Percentiles rank a stretch among this genome's conserved stretches.
These are phyloP conservation scores for Buxus sempervirens DNA, from an alignment of 164 flowering plant species.

Conservation along the genomic window DNA sequence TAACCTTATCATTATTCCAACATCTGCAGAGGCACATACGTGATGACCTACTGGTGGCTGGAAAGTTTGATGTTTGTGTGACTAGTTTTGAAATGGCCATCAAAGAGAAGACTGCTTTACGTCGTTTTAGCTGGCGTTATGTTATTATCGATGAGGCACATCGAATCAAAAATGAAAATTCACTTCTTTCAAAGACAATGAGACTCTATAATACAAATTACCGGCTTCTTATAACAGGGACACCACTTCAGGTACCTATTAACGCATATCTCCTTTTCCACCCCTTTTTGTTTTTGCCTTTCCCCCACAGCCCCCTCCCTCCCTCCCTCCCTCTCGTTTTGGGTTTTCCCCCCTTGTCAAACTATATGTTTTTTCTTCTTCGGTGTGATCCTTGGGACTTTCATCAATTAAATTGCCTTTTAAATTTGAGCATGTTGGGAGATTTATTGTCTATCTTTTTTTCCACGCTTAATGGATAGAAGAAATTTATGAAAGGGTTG, in stretches of 20 bases:
- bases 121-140: slow-evolving; percentile 99
- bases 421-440: too few species aligned
- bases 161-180: slow-evolving; percentile 97
- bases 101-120: slow-evolving; percentile 80
- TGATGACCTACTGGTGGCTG: slow-evolving; percentile 82
- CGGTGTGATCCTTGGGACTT: not conserved
- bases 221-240: slow-evolving; percentile 84
- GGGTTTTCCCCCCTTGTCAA: too few species aligned
- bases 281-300: too few species aligned
- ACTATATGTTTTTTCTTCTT: not conserved
- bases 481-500: too few species aligned
- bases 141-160: slow-evolving; percentile 99
- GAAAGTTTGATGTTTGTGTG: slow-evolving; percentile 97
- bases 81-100: slow-evolving; percentile 99
- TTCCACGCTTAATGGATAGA: too few species aligned
- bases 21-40: slow-evolving; percentile 81
- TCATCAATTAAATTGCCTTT: not conserved
- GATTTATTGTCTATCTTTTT: too few species aligned
- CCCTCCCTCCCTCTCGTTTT: too few species aligned
- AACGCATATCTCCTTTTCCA: not conserved
- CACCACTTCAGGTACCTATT: slow-evolving; percentile 81
- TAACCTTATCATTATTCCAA: not conserved
- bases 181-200: slow-evolving; percentile 98
- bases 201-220: slow-evolving; percentile 86
- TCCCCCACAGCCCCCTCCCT: too few species aligned